A percentile compares a stretch with the other conserved stretches of the same genome.
Evolutionary conservation across 2,329 filamentous ascomycete genomes (phyloP).

Genomic region (Penicillium sp.): DNA sequence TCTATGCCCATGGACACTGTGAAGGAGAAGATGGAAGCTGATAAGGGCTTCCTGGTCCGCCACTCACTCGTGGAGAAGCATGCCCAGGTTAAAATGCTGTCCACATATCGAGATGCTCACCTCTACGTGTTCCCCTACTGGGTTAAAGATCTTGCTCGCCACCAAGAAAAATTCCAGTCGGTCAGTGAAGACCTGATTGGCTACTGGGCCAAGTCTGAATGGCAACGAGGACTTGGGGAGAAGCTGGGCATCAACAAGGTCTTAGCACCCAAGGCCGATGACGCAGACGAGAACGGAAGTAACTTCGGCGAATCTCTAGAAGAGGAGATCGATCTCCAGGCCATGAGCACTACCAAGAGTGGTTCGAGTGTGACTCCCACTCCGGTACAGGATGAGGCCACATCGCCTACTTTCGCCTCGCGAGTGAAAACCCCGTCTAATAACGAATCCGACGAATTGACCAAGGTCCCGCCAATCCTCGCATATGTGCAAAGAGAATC

Average conservation of each 20-base stretch:
- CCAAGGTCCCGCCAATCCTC: conserved; percentile 60
- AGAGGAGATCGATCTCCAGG: conserved; percentile 59
- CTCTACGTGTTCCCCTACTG: conserved; percentile 93
- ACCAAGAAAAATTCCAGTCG: conserved; percentile 81
- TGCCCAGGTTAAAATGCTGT: conserved; percentile 77
- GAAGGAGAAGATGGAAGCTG: conserved; percentile 78
- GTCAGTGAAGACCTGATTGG: conserved; percentile 90
- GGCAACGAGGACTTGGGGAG: conserved; percentile 79
- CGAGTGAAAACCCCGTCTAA: conserved; percentile 29
- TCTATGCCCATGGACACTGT: conserved; percentile 87
- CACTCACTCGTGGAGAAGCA: conserved; percentile 76
- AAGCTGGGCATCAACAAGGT: conserved; percentile 76
- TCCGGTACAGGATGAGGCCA: conserved; percentile 10
- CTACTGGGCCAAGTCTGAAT: conserved; percentile 93
- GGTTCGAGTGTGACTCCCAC: conserved; percentile 18
- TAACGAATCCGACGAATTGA: conserved; percentile 7
- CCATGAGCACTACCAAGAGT: conserved; percentile 59
- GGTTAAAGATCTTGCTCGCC: conserved; percentile 80
- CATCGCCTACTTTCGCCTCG: conserved; percentile 28
- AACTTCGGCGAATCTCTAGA: conserved; percentile 50
- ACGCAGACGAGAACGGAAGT: conserved; percentile 45
- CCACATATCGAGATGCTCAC: conserved; percentile 85
- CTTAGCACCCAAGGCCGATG: conserved; percentile 54
- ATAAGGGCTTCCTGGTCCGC: conserved; percentile 69
- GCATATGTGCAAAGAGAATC: conserved; percentile 73